phyloP scores from a whole-genome alignment of 2,329 filamentous ascomycete species.

The Ophiostoma ips region DNA sequence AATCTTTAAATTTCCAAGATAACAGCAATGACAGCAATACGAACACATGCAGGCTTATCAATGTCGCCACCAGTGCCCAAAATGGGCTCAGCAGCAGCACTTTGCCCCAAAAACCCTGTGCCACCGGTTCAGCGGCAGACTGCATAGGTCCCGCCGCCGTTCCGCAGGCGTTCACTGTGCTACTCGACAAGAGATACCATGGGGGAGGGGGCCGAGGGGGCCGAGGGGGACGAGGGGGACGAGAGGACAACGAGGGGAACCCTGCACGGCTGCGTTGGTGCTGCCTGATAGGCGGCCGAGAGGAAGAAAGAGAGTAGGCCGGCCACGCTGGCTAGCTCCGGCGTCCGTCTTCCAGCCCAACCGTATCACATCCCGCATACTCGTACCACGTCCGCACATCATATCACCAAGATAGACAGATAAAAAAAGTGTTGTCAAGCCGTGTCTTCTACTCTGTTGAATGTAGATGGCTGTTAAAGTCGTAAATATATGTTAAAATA shows the following conservation, averaged over 20 bases:
- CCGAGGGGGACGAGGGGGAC: neutral
- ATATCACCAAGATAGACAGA: neutral
- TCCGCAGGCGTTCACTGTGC: no score
- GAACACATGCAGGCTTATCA: no score
- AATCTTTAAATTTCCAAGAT: no score
- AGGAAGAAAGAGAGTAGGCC: no score
- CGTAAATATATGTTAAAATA: neutral
- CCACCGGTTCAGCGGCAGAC: neutral
- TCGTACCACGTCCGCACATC: neutral
- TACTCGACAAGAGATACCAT: neutral
- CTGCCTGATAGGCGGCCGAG: neutral
- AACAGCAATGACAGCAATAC: no score
- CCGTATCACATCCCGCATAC: no score
- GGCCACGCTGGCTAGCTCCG: no score
- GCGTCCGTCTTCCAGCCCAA: no score
- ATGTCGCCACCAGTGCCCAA: no score
- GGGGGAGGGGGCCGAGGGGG: neutral
- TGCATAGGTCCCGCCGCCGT: neutral
- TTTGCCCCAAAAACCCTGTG: neutral
- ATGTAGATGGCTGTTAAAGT: slow-evolving; percentile 5
- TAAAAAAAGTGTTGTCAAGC: no score
- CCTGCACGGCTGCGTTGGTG: neutral
- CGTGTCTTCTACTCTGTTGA: slow-evolving; percentile 6
- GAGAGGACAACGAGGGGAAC: neutral
- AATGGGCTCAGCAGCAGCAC: no score